Evolutionary conservation across 2,329 filamentous ascomycete species (phyloP).

Genomic region (Aureobasidium vineae): DNA sequence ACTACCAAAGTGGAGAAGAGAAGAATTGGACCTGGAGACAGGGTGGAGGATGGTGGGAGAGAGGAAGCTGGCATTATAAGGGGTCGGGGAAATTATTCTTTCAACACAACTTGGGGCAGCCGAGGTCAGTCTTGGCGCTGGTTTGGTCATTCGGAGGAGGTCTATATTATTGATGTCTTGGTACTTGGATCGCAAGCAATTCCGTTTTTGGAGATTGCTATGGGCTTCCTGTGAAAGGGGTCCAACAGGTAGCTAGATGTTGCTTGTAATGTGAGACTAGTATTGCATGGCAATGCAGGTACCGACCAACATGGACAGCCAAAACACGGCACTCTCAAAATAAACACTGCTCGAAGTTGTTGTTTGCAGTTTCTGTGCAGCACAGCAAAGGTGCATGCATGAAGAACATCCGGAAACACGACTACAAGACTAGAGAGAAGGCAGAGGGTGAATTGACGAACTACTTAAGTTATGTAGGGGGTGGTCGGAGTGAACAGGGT

Average conservation of each 20-base stretch:
- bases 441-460: not conserved
- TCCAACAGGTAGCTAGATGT: not conserved
- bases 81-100: slow-evolving; percentile 25
- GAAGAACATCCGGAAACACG: not conserved
- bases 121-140: slow-evolving; percentile 8
- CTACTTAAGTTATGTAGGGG: not conserved
- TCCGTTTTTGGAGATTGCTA: not conserved
- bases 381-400: not conserved
- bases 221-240: not conserved
- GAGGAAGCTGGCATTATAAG: slow-evolving; percentile 18
- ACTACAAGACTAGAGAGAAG: not conserved
- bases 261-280: not conserved
- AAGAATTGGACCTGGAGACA: slow-evolving; percentile 24
- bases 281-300: not conserved
- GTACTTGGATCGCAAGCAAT: slow-evolving; percentile 6
- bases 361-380: not conserved
- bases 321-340: not conserved
- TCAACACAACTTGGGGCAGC: slow-evolving; percentile 2
- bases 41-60: slow-evolving; percentile 9
- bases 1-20: slow-evolving; percentile 16
- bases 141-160: not conserved
- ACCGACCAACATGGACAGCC: not conserved
- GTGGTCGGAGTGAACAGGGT: not conserved
- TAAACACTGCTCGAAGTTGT: not conserved
- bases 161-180: not conserved